Evolutionary conservation across 441 rosid genomes (phyloP), one percentile per base, ranked within the genome.

Genomic region (Melastoma candidum): DNA sequence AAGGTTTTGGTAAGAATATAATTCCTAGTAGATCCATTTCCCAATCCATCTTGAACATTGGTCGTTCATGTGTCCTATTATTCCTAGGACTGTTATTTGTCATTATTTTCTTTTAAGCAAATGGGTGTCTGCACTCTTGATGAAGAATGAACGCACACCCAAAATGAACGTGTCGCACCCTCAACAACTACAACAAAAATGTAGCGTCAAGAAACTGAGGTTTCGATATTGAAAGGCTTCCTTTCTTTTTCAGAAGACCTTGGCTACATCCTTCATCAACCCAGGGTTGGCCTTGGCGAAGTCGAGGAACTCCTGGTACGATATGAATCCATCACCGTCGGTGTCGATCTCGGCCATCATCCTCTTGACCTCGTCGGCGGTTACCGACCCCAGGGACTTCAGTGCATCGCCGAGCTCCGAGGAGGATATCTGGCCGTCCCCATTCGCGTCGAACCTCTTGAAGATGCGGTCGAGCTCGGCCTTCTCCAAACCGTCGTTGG

Each of bases 241-340:
- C 54, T 27, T 24, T 2, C n/a, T 6, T 2, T 26, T 13, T 52
- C 32, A 52, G 56, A 52, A 52, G 56, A 52, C 43, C 56, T 52
- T 32, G 56, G 56, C 56, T 0, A 52, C 56, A 8, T 52, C 56
- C 56, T 52, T 52, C 56, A 52, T 52, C 56, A 52, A 36, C n/a
- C 56, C 56, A 0, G 56, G 56, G 56, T 52, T 52, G 26, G 56
- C 56, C 0, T 32, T 32, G 5, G 80, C 78, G 11, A 82, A 74
- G 5, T 71, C 74, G 1, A 71, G 69, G 71, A 87, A 92, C 68
- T 92, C 96, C 26, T 88, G 78, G 54, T 83, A 52, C 46, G 87
- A 95, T 44, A 88, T 80, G 72, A 63, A 71, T 25, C 92, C 94
- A 47, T 88, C 80, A 0, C 95, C 96, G 45, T 92, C 96, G 14